A percentile compares a stretch with the other conserved stretches of the same genome.
phyloP scores from a whole-genome alignment of 1,284 basidiomycete species.

The Xerocomus alliaceus region DNA sequence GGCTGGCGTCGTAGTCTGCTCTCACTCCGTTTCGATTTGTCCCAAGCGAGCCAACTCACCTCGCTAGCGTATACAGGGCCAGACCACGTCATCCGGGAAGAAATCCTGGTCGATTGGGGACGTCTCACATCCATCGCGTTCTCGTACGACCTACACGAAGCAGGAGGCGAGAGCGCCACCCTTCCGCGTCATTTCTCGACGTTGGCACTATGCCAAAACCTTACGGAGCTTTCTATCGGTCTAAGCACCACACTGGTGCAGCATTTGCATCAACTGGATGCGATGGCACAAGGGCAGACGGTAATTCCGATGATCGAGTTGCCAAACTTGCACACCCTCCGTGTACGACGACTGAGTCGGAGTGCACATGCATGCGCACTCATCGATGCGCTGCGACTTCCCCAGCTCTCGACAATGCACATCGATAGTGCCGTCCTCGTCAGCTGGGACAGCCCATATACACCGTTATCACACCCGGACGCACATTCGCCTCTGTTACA shows the following conservation, averaged over 20 bases:
- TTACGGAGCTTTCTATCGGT: conserved; percentile 34
- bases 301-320: conserved; percentile 21
- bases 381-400: conserved; percentile 27
- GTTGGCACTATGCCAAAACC: conserved; percentile 24
- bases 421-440: conserved; percentile 34
- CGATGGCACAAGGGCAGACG: conserved; percentile 16
- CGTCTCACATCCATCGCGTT: conserved; percentile 34
- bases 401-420: conserved; percentile 27
- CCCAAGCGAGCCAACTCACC: conserved; percentile 22
- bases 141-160: conserved; percentile 36
- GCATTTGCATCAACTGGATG: conserved; percentile 23
- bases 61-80: conserved; percentile 38
- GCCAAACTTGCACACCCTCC: conserved; percentile 30
- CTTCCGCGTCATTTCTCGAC: conserved; percentile 29
- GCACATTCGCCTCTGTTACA: background rate
- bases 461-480: conserved; percentile 16
- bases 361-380: conserved; percentile 25
- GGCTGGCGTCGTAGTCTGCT: conserved; percentile 33
- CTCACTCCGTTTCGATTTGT: conserved; percentile 32
- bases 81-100: conserved; percentile 28
- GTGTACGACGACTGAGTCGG: conserved; percentile 31
- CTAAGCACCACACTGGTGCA: conserved; percentile 21
- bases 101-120: conserved; percentile 32
- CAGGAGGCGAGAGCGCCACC: conserved; percentile 35
- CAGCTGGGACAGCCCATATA: conserved; percentile 21